Percentiles rank a stretch among this genome's conserved stretches.
phyloP scores from a whole-genome alignment of 352 stramenopile species.

The Globisporangium paroecandrum region DNA sequence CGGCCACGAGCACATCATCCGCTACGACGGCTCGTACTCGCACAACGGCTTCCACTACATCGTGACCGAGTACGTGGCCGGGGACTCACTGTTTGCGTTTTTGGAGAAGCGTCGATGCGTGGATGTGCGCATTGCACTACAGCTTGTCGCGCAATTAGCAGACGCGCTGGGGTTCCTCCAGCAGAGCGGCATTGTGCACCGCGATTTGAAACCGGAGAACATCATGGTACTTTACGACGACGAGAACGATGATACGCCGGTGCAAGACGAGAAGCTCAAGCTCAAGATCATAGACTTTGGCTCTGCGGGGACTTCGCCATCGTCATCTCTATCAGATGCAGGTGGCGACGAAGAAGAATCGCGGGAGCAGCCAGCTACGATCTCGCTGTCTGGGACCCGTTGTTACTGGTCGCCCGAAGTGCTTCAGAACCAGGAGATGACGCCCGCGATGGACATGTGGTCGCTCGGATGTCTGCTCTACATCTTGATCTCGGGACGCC shows the following conservation, averaged over 20 bases:
- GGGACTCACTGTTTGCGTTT: conserved; percentile 67
- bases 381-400: conserved; percentile 68
- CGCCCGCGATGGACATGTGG: conserved; percentile 86
- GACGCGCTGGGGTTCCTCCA: conserved; percentile 73
- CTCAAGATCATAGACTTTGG: conserved; percentile 90
- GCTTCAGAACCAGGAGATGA: conserved; percentile 48
- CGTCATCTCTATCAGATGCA: not conserved
- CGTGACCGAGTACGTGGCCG: conserved; percentile 70
- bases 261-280: conserved; percentile 28
- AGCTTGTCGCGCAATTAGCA: conserved; percentile 58
- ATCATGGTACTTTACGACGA: conserved; percentile 56
- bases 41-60: conserved; percentile 84
- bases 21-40: conserved; percentile 57
- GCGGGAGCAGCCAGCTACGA: conserved; percentile 7
- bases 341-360: conserved; percentile 7
- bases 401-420: conserved; percentile 86
- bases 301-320: conserved; percentile 37
- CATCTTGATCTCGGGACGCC: conserved; percentile 80
- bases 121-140: conserved; percentile 37
- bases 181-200: conserved; percentile 60
- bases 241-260: not conserved
- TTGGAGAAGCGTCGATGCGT: conserved; percentile 54
- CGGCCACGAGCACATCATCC: conserved; percentile 62
- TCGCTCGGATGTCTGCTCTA: conserved; percentile 85
- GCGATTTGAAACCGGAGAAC: conserved; percentile 90